phyloP scores from a whole-genome alignment of 2,329 filamentous ascomycete species.

The Cordyceps farinosa region DNA sequence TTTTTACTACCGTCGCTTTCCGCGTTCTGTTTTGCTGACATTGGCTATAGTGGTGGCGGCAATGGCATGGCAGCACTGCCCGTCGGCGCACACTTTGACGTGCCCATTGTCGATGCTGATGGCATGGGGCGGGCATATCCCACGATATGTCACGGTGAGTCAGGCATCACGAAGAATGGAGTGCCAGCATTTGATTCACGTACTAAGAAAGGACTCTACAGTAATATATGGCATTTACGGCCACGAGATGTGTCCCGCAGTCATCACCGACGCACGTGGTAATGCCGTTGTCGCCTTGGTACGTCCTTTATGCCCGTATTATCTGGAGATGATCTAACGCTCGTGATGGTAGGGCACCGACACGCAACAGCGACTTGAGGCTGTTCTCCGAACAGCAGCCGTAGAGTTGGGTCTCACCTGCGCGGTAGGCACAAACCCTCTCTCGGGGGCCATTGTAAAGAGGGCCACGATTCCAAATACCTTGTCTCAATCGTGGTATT shows the following conservation, averaged over 20 bases:
- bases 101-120: constrained; percentile 37
- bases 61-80: constrained; percentile 37
- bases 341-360: constrained; percentile 29
- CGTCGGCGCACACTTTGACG: constrained; percentile 32
- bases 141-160: constrained; percentile 34
- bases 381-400: constrained; percentile 33
- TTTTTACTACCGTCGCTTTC: constrained; percentile 16
- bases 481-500: constrained; percentile 24
- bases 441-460: constrained; percentile 33
- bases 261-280: constrained; percentile 35
- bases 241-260: constrained; percentile 34
- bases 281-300: constrained; percentile 35
- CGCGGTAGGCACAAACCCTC: constrained; percentile 33
- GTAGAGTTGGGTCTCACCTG: constrained; percentile 39
- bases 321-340: not conserved
- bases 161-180: rapidly evolving
- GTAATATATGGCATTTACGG: constrained; percentile 39
- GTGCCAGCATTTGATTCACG: no score
- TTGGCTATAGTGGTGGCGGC: constrained; percentile 33
- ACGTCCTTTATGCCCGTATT: no score
- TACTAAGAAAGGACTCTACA: constrained; percentile 17
- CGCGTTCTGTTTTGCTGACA: rapidly evolving
- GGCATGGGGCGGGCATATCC: constrained; percentile 39
- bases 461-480: constrained; percentile 32
- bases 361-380: constrained; percentile 33